Evolutionary conservation across 225 moss, liverwort and hornwort genomes (phyloP), one percentile per base, ranked within the genome.

Genomic region (Bryum argenteum): DNA sequence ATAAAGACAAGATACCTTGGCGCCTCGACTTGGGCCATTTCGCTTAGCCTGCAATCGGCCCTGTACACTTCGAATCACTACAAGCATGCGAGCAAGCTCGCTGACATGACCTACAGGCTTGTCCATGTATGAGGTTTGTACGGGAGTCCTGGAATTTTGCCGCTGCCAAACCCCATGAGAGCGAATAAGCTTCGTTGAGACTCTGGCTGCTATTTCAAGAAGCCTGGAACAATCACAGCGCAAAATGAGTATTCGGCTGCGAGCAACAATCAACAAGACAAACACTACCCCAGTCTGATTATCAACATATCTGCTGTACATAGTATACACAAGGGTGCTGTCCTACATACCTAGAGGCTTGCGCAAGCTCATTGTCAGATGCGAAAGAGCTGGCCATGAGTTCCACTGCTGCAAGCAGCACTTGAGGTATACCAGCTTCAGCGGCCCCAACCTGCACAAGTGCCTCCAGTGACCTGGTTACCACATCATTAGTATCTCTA

Each of bases 321-420:
- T 20, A 17, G 33, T 33, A 28, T 60, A 43, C 55, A 56, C 70
- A 58, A 74, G 40, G 28, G 65, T 76, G 50, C 42, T 38, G 44
- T 33, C 33, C 33, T 33, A 6, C 33, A 33, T 33, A 92, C 86
- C 87, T 85, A 39, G 91, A 92, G 50, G 98, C 94, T 77, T 88
- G 94, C 17, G 84, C 86, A 73, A 93, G 94, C 70, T 99, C 98
- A 72, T 84, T 99, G 66, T 99, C 98, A 47, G 94, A 89, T 77
- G 73, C 87, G 79, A 87, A 86, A 69, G 76, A 74, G 72, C 77
- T 85, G 61, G 92, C 72, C 88, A 98, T 94, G 64, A 99, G 89
- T 78, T 99, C 89, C 67, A 92, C 76, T 10, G 94, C 91, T 66
- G 92, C 92, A 90, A 99, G 92, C 47, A 99, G 76, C 62, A 92